These are phyloP conservation scores for Penicillium arizonense DNA, from an alignment of 495 filamentous ascomycete species.

Conservation along the genomic window DNA sequence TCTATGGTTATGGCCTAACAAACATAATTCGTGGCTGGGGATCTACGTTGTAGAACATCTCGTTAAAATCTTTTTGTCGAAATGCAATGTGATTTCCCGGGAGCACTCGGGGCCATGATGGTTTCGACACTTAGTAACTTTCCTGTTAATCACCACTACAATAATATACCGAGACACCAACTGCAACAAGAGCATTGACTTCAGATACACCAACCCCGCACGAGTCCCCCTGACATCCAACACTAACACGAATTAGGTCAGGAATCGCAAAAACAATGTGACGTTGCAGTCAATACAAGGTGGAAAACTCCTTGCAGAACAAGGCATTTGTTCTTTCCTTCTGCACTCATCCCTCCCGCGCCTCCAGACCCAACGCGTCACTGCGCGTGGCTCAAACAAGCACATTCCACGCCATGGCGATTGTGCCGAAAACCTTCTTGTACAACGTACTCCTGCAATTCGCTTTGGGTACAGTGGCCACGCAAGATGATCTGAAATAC, in stretches of 20 bases:
- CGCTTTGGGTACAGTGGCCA: conserved; percentile 3
- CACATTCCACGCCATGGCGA: conserved; percentile 2
- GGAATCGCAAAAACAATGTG: conserved; percentile 5
- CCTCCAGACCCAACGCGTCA: neutral
- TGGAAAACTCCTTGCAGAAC: conserved; percentile 1
- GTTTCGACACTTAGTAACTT: too few species aligned
- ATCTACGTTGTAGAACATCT: too few species aligned
- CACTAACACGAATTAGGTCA: conserved; percentile 2
- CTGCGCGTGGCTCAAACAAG: neutral
- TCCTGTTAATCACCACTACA: too few species aligned
- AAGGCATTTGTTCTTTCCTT: neutral
- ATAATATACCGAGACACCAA: too few species aligned
- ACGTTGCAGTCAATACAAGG: neutral
- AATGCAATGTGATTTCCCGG: too few species aligned
- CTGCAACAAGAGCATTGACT: neutral
- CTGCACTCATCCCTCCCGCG: neutral
- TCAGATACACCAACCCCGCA: conserved; percentile 6
- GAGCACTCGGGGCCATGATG: too few species aligned
- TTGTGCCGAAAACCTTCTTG: neutral
- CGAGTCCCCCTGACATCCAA: neutral
- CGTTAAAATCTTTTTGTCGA: too few species aligned
- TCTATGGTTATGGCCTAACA: too few species aligned
- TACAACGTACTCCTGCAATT: conserved; percentile 2
- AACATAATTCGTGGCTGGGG: too few species aligned
- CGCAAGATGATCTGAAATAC: conserved; percentile 25